Evolutionary conservation across 768 basidiomycete genomes (phyloP).

Genomic region (Vararia minispora): DNA sequence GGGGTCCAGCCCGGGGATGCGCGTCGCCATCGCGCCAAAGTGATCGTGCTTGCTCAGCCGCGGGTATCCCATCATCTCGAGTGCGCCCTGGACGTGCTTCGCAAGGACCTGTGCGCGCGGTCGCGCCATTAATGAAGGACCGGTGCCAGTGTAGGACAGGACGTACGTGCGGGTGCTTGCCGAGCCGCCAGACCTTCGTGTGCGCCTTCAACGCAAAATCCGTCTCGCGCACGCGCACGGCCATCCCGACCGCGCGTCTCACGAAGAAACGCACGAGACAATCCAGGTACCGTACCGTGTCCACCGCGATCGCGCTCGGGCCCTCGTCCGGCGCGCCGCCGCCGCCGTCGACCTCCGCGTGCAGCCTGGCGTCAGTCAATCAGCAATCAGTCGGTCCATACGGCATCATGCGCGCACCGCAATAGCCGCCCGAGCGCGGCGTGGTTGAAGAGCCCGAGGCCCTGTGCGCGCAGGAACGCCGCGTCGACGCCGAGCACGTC

Average conservation of each 20-base stretch:
- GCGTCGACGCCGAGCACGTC: conserved; percentile 33
- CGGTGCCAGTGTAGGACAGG: not conserved
- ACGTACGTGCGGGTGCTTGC: conserved; percentile 24
- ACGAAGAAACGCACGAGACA: conserved; percentile 39
- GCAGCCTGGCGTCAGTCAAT: conserved; percentile 17
- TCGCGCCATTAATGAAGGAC: not conserved
- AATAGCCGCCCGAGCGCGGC: conserved; percentile 26
- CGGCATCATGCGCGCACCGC: conserved; percentile 24
- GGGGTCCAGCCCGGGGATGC: conserved; percentile 6
- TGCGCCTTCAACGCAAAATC: conserved; percentile 46
- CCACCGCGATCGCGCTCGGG: conserved; percentile 30
- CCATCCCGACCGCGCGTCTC: conserved; percentile 36
- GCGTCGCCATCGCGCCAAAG: conserved; percentile 25
- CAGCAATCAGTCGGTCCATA: not conserved
- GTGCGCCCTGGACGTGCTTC: conserved; percentile 35
- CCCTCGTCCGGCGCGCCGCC: conserved; percentile 11
- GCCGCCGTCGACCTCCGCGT: conserved; percentile 20
- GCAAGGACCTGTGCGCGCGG: conserved; percentile 27
- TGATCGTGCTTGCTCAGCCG: conserved; percentile 27
- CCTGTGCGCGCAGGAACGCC: conserved; percentile 28
- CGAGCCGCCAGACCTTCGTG: conserved; percentile 47
- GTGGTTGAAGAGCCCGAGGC: conserved; percentile 40
- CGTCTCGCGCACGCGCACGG: conserved; percentile 46
- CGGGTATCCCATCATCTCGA: conserved; percentile 34
- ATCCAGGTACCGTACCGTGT: conserved; percentile 35